Evolutionary conservation across 176 grass and related monocot species (phyloP), one percentile per base, ranked within the genome.

Genomic region (Triticum monococcum): DNA sequence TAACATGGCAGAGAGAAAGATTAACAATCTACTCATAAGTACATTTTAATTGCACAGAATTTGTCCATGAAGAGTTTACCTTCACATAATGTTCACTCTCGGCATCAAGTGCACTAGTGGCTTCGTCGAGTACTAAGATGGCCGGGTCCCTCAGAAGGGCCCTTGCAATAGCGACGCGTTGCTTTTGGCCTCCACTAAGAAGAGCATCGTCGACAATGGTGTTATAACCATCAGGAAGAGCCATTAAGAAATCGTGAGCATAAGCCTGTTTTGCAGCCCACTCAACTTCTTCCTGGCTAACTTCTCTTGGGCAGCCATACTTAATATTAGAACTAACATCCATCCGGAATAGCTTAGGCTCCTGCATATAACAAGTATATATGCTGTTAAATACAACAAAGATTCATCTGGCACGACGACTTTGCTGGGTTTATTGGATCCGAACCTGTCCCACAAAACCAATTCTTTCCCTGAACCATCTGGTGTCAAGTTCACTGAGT

Each of bases 121-220:
- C 97, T 94, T 96, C 94, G 78, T 99, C 97, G 81, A 99, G 92
- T 75, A 99, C 83, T 88, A 99, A 94, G 75, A 99, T 99, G 12
- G 89, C 68, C 9, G 94, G 94, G 31, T 99, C 83, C 83, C 97
- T 91, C 50, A 96, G 86, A 81, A 99, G 93, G 88, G 97, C 94
- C 82, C 97, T 99, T 17, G 97, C 97, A 90, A 99, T 99, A 35
- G 97, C 97, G 37, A 96, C 89, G 40, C 94, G 88, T 78, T 99
- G 97, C 82, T 99, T 99, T 77, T 99, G 97, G 62, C 97, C 97
- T 89, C 97, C 97, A 81, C 97, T 99, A 84, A 99, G 92, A 83
- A 96, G 97, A 86, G 87, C 83, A 70, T 96, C 91, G 54, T 94
- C 89, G 24, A 99, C 94, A 76, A 91, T 60, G 22, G 94, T 99